A percentile compares a stretch with the other conserved stretches of the same genome.
phyloP scores from a whole-genome alignment of 768 basidiomycete genomes.

The Coprinopsis sp. region DNA sequence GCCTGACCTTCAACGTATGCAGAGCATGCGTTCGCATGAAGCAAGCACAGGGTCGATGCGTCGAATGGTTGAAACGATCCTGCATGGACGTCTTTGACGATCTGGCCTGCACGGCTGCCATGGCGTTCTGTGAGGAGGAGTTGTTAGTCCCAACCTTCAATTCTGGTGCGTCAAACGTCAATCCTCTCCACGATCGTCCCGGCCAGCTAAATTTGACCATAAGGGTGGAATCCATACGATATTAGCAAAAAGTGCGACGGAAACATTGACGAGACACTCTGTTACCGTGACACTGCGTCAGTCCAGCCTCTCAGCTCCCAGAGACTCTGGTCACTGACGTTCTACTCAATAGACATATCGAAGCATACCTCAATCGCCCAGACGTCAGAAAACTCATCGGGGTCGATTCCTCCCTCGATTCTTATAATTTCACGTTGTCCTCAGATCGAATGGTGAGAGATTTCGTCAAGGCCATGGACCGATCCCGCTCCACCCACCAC shows the following conservation, averaged over 20 bases:
- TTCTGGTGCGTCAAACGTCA: slow-evolving; percentile 22
- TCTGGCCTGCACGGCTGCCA: slow-evolving; percentile 60
- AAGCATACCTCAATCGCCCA: too few species aligned
- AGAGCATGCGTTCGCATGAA: slow-evolving; percentile 57
- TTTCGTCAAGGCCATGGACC: too few species aligned
- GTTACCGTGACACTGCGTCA: slow-evolving; percentile 53
- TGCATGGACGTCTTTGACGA: slow-evolving; percentile 65
- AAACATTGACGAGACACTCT: slow-evolving; percentile 41
- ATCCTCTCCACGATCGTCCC: too few species aligned
- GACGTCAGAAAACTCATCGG: too few species aligned
- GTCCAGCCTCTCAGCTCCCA: too few species aligned
- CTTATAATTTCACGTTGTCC: too few species aligned
- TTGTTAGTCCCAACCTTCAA: slow-evolving; percentile 38
- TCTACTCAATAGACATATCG: too few species aligned
- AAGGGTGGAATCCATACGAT: slow-evolving; percentile 64
- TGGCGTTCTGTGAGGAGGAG: slow-evolving; percentile 55
- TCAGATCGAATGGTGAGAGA: too few species aligned
- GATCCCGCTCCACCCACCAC: too few species aligned
- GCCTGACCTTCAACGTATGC: slow-evolving; percentile 20
- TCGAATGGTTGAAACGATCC: slow-evolving; percentile 44
- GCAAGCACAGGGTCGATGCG: slow-evolving; percentile 56
- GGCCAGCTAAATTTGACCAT: slow-evolving; percentile 5
- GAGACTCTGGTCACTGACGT: too few species aligned
- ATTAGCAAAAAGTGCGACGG: slow-evolving; percentile 59
- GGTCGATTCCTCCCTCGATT: too few species aligned